Evolutionary conservation across 2,329 filamentous ascomycete species (phyloP).

Genomic region (Cercospora sojina): DNA sequence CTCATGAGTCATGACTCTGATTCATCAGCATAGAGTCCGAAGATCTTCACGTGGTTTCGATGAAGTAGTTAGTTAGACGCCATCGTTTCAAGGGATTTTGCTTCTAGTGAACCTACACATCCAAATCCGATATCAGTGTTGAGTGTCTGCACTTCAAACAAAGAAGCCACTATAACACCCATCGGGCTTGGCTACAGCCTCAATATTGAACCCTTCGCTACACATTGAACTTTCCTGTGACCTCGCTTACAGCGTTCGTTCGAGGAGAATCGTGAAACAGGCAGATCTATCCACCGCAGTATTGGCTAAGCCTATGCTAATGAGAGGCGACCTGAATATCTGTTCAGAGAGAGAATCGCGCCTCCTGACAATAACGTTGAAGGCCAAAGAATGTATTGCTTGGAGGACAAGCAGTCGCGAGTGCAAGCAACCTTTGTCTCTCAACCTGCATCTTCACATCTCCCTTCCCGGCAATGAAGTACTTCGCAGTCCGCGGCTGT

Average conservation of each 20-base stretch:
- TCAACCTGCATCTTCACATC: not conserved
- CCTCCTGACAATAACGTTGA: not conserved
- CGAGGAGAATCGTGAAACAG: not conserved
- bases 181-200: not conserved
- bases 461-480: not conserved
- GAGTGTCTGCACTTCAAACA: not conserved
- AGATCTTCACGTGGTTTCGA: not conserved
- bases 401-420: not conserved
- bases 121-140: not conserved
- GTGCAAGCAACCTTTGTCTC: rapidly evolving
- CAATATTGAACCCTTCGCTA: not conserved
- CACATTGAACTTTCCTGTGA: not conserved
- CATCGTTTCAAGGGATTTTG: not conserved
- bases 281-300: not conserved
- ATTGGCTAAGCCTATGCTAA: not conserved
- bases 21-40: not conserved
- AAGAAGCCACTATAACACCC: not conserved
- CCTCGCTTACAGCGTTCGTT: not conserved
- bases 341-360: not conserved
- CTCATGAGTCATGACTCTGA: not conserved
- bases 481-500: not conserved
- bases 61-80: not conserved
- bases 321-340: not conserved
- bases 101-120: not conserved
- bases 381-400: not conserved